Evolutionary conservation across 208 protist genomes (phyloP).

Genomic region (Vickermania spadyakhi): DNA sequence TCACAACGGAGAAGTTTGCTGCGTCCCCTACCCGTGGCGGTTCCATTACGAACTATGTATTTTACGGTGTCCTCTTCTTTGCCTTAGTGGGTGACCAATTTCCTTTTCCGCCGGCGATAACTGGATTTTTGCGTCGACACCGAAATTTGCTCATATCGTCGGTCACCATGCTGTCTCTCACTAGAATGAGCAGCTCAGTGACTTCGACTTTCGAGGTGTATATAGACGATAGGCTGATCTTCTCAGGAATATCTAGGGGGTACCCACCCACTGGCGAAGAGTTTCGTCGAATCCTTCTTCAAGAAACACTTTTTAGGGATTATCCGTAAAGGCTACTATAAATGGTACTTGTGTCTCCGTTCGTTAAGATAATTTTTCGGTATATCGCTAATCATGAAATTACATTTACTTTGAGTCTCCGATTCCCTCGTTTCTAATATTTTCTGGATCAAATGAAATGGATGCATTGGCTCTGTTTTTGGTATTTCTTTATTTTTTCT

Average conservation of each 20-base stretch:
- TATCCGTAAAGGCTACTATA: too few species aligned
- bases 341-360: too few species aligned
- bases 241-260: constrained; percentile 48
- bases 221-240: constrained; percentile 48
- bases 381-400: too few species aligned
- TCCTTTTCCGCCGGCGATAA: background rate
- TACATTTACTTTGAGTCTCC: background rate
- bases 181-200: constrained; percentile 32
- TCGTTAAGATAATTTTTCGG: too few species aligned
- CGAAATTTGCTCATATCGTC: background rate
- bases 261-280: constrained; percentile 14
- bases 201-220: constrained; percentile 60
- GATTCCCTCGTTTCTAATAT: background rate
- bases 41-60: background rate
- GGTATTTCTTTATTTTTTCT: too few species aligned
- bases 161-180: constrained; percentile 26
- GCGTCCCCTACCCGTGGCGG: background rate
- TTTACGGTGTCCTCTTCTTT: background rate
- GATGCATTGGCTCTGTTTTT: too few species aligned
- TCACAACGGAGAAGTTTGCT: background rate
- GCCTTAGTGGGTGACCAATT: background rate
- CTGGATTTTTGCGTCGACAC: background rate
- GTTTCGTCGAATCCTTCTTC: constrained; percentile 22
- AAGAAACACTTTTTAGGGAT: constrained; percentile 26
- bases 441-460: too few species aligned